Base-by-base conservation (phyloP, 2,329 filamentous ascomycete species). In the Colletotrichum sp. region DNA sequence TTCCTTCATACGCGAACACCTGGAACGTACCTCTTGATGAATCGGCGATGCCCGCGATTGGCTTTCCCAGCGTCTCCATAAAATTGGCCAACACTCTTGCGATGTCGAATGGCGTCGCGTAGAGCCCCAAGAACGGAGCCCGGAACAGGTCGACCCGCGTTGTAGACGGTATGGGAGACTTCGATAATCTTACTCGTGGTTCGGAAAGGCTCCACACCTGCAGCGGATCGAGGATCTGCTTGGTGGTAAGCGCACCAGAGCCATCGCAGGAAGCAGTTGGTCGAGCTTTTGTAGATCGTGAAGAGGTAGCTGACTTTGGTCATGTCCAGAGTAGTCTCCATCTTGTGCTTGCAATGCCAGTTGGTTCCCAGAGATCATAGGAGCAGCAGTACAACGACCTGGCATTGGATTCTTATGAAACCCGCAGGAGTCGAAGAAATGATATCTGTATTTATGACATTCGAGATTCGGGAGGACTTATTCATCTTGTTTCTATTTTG, bases 161-260 rank as follows among this genome's bases (percentile, higher is more conserved):
- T 0, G 18, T 0, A 0, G 3, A 49, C 39, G 18, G 9, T n/a
- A n/a, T 1, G 39, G 1, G 39, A 49, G 4, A 49, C 39, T n/a
- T 49, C 1, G 39, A 49, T 49, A 0, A 49, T 49, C 9, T n/a
- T 49, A 0, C 39, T 0, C 0, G 9, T 49, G 18, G 0, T 49
- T 49, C 0, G 0, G 39, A 49, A 49, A 49, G 39, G 39, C 39
- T 49, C 1, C 1, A n/a, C 39, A 0, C 39, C 39, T 49, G 39
- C 39, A 49, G 39, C 39, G 39, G 9, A 49, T 49, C 39, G 39
- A 44, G 39, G 39, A 1, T 49, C 39, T 49, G 18, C 39, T 49
- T 49, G 39, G 39, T 49, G 39, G 0, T 49, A 49, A 1, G 39
- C 18, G 39, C 39, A 49, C 39, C 39, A 49, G 1, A 49, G 9